Evolutionary conservation across 2,329 filamentous ascomycete species (phyloP), one percentile per base, ranked within the genome.

Genomic region (Fonsecaea monophora): DNA sequence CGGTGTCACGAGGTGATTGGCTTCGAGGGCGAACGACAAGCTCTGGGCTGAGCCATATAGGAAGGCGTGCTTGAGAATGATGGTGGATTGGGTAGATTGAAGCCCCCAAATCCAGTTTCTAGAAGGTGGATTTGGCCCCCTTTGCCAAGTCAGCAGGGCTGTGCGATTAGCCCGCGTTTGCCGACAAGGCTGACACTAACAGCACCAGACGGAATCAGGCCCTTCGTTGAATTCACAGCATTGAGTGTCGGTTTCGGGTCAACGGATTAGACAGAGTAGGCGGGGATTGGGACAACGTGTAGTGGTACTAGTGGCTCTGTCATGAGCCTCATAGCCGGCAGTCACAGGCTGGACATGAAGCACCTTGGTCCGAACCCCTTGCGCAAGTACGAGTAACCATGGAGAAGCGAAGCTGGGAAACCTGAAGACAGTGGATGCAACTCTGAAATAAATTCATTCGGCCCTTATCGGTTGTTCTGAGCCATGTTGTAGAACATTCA

Each of bases 391-490:
- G 12, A 50, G 10, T 21, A 50, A 50, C 10, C 2, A 21, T 25
- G 21, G 15, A n/a, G 15, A 2, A 45, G 40, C 15, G 18, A n/a
- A 8, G 25, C 10, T 3, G n/a, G 9, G 45, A 21, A 21, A 50
- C 4, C 21, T 25, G 45, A 21, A 30, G 45, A 50, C 18, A 32
- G 32, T 37, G 10, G 38, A 45, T 60, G 61, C 57, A 66, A 68
- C 56, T 50, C 60, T 67, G 65, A 63, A 67, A 66, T 45, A 60
- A 53, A 66, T 70, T 68, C 68, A 68, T 68, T 66, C 65, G 60
- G 56, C 60, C 64, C 62, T 37, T 66, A 62, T 68, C 62, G 30
- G 50, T 35, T 32, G 34, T 50, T 60, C 59, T 61, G 62, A 62
- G 60, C 54, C 63, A 45, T 66, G 53, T 40, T 63, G 48, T 50